Conservation (phyloP, 352 stramenopile species). For the Pythium apleroticum region DNA sequence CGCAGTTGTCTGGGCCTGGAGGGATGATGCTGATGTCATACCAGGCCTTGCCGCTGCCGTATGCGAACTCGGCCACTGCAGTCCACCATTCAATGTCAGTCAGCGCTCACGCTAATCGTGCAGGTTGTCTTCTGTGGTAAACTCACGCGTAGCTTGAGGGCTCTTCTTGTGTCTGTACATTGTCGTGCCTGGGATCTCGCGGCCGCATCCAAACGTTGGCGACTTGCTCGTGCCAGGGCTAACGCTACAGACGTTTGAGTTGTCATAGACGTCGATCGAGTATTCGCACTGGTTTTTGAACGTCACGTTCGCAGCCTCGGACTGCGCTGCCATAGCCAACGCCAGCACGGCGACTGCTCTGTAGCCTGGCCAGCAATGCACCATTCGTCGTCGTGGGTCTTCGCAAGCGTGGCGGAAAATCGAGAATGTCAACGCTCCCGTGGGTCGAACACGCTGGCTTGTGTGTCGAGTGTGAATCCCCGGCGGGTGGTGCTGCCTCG, state of each 20-base stretch:
- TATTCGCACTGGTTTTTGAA: conserved; percentile 38
- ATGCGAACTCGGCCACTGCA: conserved; percentile 32
- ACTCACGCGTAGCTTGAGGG: conserved; percentile 25
- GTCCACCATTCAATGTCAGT: not conserved
- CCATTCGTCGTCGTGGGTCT: not conserved
- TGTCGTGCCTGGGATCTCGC: conserved; percentile 7
- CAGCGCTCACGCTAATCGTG: too few species aligned
- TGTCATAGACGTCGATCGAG: conserved; percentile 34
- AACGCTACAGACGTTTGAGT: conserved; percentile 19
- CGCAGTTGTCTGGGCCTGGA: conserved; percentile 29
- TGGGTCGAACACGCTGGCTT: not conserved
- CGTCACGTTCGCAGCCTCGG: conserved; percentile 9
- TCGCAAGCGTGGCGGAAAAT: not conserved
- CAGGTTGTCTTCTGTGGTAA: not conserved
- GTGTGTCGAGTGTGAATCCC: not conserved
- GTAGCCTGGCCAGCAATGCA: not conserved
- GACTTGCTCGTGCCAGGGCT: conserved; percentile 1
- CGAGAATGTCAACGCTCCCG: not conserved
- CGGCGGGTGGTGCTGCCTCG: not conserved
- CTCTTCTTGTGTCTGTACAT: conserved; percentile 26
- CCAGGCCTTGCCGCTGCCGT: conserved; percentile 25
- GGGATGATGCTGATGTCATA: conserved; percentile 40
- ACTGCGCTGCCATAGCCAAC: not conserved
- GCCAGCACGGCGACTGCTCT: not conserved
- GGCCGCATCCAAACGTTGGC: conserved; percentile 22